These are phyloP conservation scores for Kazachstania sp. DNA, from an alignment of 1,139 yeast species.

Conservation along the genomic window DNA sequence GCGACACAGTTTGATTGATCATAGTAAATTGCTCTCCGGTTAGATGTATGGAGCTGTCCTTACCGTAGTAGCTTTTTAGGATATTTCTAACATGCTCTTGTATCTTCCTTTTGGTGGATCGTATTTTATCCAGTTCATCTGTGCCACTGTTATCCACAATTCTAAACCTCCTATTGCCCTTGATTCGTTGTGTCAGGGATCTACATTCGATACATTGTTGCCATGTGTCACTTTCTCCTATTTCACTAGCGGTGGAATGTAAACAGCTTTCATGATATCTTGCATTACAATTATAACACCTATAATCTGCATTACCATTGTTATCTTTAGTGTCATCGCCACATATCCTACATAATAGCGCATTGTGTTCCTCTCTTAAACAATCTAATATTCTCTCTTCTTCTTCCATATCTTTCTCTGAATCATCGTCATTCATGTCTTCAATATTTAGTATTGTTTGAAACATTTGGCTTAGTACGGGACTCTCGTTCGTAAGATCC, in stretches of 20 bases:
- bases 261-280: constrained; percentile 22
- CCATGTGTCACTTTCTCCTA: constrained; percentile 19
- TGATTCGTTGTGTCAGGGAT: neutral
- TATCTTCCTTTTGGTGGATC: constrained; percentile 40
- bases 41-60: constrained; percentile 16
- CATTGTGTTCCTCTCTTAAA: neutral
- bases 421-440: constrained; percentile 3
- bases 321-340: constrained; percentile 10
- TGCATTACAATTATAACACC: constrained; percentile 20
- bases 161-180: neutral
- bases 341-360: constrained; percentile 16
- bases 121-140: constrained; percentile 1
- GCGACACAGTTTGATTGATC: constrained; percentile 38
- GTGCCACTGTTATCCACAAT: neutral
- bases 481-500: neutral
- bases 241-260: constrained; percentile 17
- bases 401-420: neutral
- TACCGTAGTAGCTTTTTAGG: constrained; percentile 39
- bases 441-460: neutral
- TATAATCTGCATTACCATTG: constrained; percentile 7
- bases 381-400: neutral
- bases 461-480: neutral
- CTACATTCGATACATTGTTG: constrained; percentile 17
- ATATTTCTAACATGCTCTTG: constrained; percentile 46
- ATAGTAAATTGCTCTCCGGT: constrained; percentile 41